Conservation (phyloP, 192 early-diverging fungal genomes). For the Dissophora ornata region DNA sequence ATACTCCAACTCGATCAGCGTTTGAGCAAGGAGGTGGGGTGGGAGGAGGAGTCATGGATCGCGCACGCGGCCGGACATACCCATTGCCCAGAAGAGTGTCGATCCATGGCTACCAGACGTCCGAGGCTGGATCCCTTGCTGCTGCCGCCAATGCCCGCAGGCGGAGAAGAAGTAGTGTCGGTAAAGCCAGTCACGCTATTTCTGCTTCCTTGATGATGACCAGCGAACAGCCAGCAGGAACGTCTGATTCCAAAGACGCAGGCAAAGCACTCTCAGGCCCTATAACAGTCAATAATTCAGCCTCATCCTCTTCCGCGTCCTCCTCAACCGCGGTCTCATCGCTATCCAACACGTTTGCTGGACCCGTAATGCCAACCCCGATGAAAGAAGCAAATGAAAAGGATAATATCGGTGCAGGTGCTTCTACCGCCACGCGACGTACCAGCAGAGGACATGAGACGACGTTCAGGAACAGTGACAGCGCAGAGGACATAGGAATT, state of each 20-base stretch:
- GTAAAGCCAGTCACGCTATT: neutral
- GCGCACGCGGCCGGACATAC: slow-evolving; percentile 4
- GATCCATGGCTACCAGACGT: slow-evolving; percentile 10
- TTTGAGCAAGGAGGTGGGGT: neutral
- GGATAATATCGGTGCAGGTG: too few species aligned
- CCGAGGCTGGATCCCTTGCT: neutral
- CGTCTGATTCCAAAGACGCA: too few species aligned
- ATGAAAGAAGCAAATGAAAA: neutral
- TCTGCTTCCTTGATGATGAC: neutral
- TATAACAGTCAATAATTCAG: too few species aligned
- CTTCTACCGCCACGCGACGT: too few species aligned
- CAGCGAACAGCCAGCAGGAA: too few species aligned
- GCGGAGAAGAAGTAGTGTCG: slow-evolving; percentile 16
- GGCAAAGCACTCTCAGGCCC: too few species aligned
- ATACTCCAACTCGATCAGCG: neutral
- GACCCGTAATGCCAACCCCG: neutral
- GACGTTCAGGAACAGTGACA: too few species aligned
- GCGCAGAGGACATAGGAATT: neutral
- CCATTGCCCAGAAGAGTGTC: slow-evolving; percentile 25
- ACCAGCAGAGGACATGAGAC: too few species aligned
- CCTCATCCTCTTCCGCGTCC: too few species aligned
- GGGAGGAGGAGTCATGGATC: neutral
- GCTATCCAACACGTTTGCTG: neutral
- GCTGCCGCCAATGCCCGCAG: slow-evolving; percentile 6
- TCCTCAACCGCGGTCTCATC: too few species aligned